Conservation (phyloP, 2,329 filamentous ascomycete genomes). For the Aurifilum marmelostoma region DNA sequence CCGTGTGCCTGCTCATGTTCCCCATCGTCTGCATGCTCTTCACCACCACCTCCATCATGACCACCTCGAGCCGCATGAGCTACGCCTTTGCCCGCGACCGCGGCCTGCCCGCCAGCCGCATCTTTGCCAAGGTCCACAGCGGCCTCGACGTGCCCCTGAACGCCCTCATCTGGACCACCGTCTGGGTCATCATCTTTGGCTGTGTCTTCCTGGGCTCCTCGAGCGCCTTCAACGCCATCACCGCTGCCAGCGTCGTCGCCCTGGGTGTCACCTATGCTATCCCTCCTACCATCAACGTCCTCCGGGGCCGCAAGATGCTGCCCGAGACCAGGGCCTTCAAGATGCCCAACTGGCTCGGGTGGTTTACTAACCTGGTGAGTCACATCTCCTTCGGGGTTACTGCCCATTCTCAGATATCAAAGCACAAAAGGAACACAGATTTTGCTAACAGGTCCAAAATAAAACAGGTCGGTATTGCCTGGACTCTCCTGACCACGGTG, state of each 20-base stretch:
- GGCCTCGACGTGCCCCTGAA: constrained; percentile 68
- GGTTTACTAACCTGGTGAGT: constrained; percentile 37
- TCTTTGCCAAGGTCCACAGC: constrained; percentile 65
- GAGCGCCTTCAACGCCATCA: constrained; percentile 72
- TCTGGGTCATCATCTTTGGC: constrained; percentile 68
- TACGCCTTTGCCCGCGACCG: constrained; percentile 71
- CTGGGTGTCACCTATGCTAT: constrained; percentile 75
- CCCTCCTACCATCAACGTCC: constrained; percentile 69
- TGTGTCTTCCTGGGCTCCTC: constrained; percentile 70
- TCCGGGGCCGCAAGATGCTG: constrained; percentile 67
- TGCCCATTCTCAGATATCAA: no score
- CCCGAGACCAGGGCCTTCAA: constrained; percentile 51
- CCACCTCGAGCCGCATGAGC: constrained; percentile 66
- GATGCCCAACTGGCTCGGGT: constrained; percentile 41
- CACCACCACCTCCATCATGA: constrained; percentile 66
- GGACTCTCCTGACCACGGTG: constrained; percentile 71
- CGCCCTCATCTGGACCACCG: constrained; percentile 62
- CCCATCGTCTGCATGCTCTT: constrained; percentile 67
- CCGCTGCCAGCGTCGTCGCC: constrained; percentile 71
- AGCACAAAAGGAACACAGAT: no score
- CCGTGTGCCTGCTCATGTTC: constrained; percentile 68
- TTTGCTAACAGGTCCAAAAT: constrained; percentile 35
- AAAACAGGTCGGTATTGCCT: constrained; percentile 61
- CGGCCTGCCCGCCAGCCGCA: constrained; percentile 63
- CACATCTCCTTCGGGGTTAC: not conserved